Conservation (phyloP, 805 yeast species). For the Myxozyma nipponensis region DNA sequence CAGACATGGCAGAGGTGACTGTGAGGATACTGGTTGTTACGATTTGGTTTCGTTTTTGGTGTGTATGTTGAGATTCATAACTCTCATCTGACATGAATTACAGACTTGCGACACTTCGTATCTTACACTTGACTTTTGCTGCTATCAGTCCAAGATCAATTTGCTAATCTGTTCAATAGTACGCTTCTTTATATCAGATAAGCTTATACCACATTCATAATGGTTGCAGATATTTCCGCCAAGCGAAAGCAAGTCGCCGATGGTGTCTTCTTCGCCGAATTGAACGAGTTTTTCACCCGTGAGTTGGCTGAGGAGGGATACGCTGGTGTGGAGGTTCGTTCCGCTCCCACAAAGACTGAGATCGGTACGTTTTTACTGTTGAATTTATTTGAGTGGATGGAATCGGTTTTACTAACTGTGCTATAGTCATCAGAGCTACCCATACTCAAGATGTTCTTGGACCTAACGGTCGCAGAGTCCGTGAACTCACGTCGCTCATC, state of each 20-base stretch:
- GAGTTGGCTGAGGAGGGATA: conserved; percentile 99
- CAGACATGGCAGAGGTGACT: too few relatives aligned
- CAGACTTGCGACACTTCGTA: too few relatives aligned
- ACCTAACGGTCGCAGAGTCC: conserved; percentile 99
- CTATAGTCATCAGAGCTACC: conserved; percentile 87
- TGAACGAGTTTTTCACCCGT: conserved; percentile 99
- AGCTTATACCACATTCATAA: conserved; percentile 18
- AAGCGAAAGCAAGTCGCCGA: conserved; percentile 99
- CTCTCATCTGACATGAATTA: too few relatives aligned
- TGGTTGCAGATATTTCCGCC: conserved; percentile 66
- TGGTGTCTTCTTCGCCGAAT: conserved; percentile 99
- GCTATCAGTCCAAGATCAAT: too few relatives aligned
- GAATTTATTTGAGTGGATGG: neutral
- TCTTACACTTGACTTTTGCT: too few relatives aligned
- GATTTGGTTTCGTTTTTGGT: too few relatives aligned
- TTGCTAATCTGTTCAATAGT: too few relatives aligned
- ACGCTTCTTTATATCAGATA: too few relatives aligned
- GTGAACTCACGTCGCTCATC: conserved; percentile 94
- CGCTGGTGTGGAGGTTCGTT: conserved; percentile 99
- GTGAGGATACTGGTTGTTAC: too few relatives aligned
- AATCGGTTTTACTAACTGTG: conserved; percentile 4
- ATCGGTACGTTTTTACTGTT: conserved; percentile 40
- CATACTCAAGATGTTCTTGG: conserved; percentile 98
- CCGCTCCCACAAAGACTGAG: conserved; percentile 96
- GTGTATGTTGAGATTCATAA: too few relatives aligned